Conservation (phyloP, 129 eudicot genomes). For the Cynara cardunculus region DNA sequence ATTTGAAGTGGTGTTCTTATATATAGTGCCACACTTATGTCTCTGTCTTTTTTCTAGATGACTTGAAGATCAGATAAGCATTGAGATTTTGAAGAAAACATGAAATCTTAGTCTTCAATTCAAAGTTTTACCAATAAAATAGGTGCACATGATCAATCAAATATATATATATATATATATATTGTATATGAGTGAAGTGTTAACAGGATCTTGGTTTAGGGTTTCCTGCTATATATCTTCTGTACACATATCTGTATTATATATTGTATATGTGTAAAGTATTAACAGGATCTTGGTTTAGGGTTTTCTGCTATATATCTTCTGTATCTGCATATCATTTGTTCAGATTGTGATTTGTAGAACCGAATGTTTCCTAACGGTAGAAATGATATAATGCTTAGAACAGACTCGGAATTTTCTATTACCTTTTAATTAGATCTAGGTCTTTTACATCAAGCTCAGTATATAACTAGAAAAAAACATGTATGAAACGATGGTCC, state of each 20-base stretch:
- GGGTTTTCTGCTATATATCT: neutral
- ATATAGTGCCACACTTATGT: neutral
- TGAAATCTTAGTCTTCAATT: conserved; percentile 30
- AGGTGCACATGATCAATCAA: conserved; percentile 32
- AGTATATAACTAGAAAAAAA: neutral
- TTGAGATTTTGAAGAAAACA: neutral
- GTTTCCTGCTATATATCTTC: neutral
- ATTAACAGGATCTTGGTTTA: neutral
- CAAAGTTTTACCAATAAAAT: conserved; percentile 28
- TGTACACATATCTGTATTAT: no score
- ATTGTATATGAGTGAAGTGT: neutral
- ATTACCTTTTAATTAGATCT: neutral
- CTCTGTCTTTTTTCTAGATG: neutral
- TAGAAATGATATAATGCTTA: no score
- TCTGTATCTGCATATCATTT: neutral
- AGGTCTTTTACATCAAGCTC: neutral
- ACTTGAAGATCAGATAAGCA: conserved; percentile 6
- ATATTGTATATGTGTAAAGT: neutral
- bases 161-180: neutral
- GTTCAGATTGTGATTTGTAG: no score
- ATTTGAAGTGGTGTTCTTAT: conserved; percentile 14
- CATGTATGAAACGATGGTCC: conserved; percentile 17
- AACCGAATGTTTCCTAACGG: no score
- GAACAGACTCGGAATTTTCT: neutral
- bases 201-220: neutral